Base-by-base conservation (phyloP, 176 grass and related monocot genomes). In the Elaeis guineensis region DNA sequence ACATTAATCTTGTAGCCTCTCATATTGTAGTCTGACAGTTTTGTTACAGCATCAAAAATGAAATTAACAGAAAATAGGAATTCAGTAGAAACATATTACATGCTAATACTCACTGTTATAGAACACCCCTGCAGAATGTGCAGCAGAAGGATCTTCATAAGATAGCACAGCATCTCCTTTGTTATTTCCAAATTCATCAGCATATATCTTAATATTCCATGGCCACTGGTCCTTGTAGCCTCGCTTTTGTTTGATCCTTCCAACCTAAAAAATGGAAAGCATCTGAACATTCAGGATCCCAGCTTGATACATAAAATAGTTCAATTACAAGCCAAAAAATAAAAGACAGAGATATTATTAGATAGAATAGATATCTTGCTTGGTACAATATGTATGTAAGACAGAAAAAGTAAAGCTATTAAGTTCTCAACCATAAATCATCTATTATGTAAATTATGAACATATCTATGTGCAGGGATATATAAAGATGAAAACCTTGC, bases 141-240 rank as follows among this genome's bases (percentile, higher is more conserved):
- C 93, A 64, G 93, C 93, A 71, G 81, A 80, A 53, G 93, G 93
- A 78, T 98, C 93, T 89, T 98, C 93, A 74, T 98, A 98, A 79
- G 88, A 84, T 67, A 98, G 82, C 51, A 84, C 87, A 73, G 88
- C 93, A 65, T 98, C 93, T 60, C 93, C 93, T 81, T 98, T 98
- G 25, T 72, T 82, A 69, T 92, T 98, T 69, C 93, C 93, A 66
- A 62, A 78, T 2, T 98, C 93, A 50, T 98, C 93, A 63, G 93
- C 81, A 26, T 98, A 98, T 61, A 98, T 81, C 65, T 89, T 98
- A 63, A 98, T 98, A 86, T 98, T 98, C 82, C 85, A 98, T 50
- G 93, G 93, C 93, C 93, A 98, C 50, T 98, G 93, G 35, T 98
- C 93, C 57, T 92, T 98, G 64, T 81, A 98, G 6, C 94, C 94